Evolutionary conservation across 2,329 filamentous ascomycete genomes (phyloP).

Genomic region (Fusarium sp.): DNA sequence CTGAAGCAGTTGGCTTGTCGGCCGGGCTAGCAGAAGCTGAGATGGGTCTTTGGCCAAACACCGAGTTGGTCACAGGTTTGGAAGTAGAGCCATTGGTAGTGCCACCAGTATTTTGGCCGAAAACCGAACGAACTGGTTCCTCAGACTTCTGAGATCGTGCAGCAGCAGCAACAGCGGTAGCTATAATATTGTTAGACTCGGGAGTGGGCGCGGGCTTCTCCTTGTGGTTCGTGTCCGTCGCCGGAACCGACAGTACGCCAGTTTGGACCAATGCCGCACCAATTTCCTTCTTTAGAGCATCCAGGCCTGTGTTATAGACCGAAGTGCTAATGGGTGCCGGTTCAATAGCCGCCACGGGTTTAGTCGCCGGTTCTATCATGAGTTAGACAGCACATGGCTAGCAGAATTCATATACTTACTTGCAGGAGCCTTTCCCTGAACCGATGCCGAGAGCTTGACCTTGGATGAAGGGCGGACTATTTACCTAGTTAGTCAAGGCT

Average conservation of each 20-base stretch:
- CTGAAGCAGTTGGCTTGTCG: not conserved
- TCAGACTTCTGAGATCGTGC: not conserved
- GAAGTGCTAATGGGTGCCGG: not conserved
- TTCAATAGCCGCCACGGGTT: not conserved
- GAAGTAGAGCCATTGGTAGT: not conserved
- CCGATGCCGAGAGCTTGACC: not conserved
- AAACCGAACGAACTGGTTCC: not conserved
- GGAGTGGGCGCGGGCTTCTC: not conserved
- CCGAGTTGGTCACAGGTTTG: not conserved
- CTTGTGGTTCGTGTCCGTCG: not conserved
- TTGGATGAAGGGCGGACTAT: slow-evolving; percentile 8
- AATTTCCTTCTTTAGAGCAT: not conserved
- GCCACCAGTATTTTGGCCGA: not conserved
- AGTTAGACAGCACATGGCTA: not conserved
- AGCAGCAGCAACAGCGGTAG: not conserved
- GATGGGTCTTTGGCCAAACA: not conserved
- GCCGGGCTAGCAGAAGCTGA: not conserved
- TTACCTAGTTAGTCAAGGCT: not conserved
- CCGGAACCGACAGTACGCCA: not conserved
- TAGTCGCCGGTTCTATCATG: not conserved
- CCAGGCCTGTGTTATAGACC: not conserved
- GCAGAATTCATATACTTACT: not conserved
- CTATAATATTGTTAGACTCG: not conserved
- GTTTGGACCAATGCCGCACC: not conserved
- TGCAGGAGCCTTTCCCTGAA: not conserved